Percentiles rank a stretch among this genome's conserved stretches.
phyloP scores from a whole-genome alignment of 2,329 filamentous ascomycete genomes.

The Fusarium sp. region DNA sequence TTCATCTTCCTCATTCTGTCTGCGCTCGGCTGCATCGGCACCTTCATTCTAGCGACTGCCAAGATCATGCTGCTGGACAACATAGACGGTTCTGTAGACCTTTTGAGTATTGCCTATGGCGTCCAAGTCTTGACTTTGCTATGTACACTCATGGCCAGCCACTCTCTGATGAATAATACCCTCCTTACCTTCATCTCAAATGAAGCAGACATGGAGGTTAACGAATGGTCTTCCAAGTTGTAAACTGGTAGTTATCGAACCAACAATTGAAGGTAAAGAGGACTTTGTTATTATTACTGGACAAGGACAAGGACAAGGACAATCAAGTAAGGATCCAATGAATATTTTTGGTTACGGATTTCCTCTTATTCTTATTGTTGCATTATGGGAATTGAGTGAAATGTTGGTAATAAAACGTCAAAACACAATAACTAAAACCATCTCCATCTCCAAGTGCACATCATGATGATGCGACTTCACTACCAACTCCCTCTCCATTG shows the following conservation, averaged over 20 bases:
- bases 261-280: not conserved
- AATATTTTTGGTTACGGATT: no score
- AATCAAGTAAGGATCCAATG: not conserved
- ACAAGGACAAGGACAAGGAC: not conserved
- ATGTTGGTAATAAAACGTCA: not conserved
- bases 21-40: not conserved
- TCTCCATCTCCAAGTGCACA: not conserved
- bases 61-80: not conserved
- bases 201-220: not conserved
- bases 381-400: fast-evolving
- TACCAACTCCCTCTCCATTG: not conserved
- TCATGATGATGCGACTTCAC: not conserved
- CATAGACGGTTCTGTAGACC: not conserved
- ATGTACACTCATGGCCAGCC: not conserved
- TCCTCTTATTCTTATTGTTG: not conserved
- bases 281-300: no score
- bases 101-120: not conserved
- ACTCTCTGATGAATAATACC: not conserved
- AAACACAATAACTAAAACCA: not conserved
- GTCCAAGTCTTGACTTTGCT: not conserved
- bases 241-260: not conserved
- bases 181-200: not conserved
- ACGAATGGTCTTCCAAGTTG: not conserved
- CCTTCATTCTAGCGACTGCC: not conserved
- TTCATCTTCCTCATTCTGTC: not conserved